Base-by-base conservation (phyloP, 2,329 filamentous ascomycete genomes). In the Alternaria burnsii region DNA sequence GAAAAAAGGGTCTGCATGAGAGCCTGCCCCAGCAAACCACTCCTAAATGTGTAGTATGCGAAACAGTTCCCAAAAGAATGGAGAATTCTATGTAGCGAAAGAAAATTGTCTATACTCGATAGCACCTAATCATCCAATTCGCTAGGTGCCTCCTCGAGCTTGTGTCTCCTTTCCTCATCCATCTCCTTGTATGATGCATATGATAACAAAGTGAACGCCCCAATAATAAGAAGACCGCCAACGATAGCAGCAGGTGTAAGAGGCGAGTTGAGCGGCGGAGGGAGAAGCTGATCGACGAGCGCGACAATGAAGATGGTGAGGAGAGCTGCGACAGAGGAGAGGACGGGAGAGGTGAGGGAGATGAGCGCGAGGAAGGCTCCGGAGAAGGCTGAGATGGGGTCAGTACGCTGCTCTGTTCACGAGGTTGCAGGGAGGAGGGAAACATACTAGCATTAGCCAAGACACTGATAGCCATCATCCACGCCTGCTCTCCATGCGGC, bases 281-380 rank as follows among this genome's bases (percentile, higher is more conserved):
- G 96, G 43, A 94, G 83, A 58, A 94, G 76, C 88, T 95, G 96
- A 79, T 99, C 95, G 56, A 92, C 92, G 30, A 98, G 83, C 1
- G 94, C 95, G 7, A 99, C 95, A 62, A 98, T 88, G 84, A 99
- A 98, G 68, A 99, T 99, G 22, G 95, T 99, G 47, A 99, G 84
- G 7, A 99, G 86, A 3, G 94, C 93, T 1, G 95, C 95, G 11
- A 99, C 95, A 18, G 91, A 96, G 59, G 91, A 94, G 5, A 99
- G 84, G 3, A 99, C 95, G 0, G 95, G 95, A 18, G 91, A 94
- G 0, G 95, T 99, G 28, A 99, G 85, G 16, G 90, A 93, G 73
- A 99, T 98, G 54, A 99, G 86, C 34, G 97, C 91, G 8, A 98
- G 85, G 83, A 98, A 98, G 20, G 90, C 92, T 24, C 95, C 95